Percentiles rank a stretch among this genome's conserved stretches.
Conservation (phyloP, 2,329 filamentous ascomycete species). For the Aspergillus sp. region DNA sequence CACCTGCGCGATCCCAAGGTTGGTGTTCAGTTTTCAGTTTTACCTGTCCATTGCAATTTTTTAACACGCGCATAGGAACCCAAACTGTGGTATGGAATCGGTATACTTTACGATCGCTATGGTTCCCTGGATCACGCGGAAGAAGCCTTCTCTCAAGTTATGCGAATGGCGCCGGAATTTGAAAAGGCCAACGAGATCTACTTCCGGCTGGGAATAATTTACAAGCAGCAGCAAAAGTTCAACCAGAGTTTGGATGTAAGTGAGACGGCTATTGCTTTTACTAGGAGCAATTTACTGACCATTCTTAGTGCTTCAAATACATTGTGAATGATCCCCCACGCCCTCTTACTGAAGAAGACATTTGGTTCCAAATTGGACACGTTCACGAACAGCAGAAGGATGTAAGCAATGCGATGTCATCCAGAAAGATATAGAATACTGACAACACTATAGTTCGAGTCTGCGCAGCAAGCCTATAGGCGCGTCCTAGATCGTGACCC, state of each 20-base stretch:
- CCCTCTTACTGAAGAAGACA: conserved; percentile 93
- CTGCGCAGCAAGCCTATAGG: conserved; percentile 87
- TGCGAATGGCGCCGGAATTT: conserved; percentile 96
- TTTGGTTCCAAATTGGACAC: conserved; percentile 99
- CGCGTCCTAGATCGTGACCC: conserved; percentile 92
- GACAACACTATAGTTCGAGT: conserved; percentile 71
- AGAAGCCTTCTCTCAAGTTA: conserved; percentile 96
- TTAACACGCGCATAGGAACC: conserved; percentile 65
- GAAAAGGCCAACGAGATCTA: conserved; percentile 99
- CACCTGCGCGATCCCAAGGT: conserved; percentile 93
- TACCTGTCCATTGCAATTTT: neutral
- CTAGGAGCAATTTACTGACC: conserved; percentile 10
- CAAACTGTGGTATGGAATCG: conserved; percentile 98
- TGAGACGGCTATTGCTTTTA: conserved; percentile 11
- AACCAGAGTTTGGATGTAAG: conserved; percentile 83
- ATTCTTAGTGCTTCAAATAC: conserved; percentile 86
- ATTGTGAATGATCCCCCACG: conserved; percentile 91
- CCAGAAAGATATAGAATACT: conserved; percentile 26
- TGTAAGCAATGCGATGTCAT: conserved; percentile 57
- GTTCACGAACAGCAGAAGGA: conserved; percentile 99
- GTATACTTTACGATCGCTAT: conserved; percentile 94
- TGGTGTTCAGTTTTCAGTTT: conserved; percentile 26
- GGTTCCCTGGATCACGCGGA: conserved; percentile 96
- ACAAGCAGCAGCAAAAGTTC: conserved; percentile 97
- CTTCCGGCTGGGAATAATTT: conserved; percentile 98